Base-by-base conservation (phyloP, 352 stramenopile species). In the Thraustochytrium striatum region DNA sequence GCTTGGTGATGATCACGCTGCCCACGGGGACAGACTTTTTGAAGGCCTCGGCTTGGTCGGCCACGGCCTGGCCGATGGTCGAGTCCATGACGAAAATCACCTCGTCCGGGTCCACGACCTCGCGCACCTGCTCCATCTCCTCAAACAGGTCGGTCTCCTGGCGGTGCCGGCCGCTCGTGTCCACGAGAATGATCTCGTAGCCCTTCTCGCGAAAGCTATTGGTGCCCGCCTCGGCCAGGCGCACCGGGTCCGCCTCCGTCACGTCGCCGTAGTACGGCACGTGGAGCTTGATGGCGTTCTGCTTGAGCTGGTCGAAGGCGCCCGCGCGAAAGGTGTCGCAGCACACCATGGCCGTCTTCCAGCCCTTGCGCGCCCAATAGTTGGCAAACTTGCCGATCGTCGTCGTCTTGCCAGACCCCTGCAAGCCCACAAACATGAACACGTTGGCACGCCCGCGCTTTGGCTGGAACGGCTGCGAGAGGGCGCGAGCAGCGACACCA, bases 1-100 rank as follows among this genome's bases (percentile, higher is more conserved):
- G 87, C 88, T 99, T 99, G 59, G 96, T 99, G 81, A 99, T 98
- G 78, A 99, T 97, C 16, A 99, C 95, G 81, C 90, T 96, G 1
- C 96, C 96, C 11, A 99, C 96, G 83, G 95, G 89, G 9, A 99
- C 94, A 13, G 94, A 94, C 62, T 93, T 85, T 47, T 95, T 92
- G 87, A 98, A 99, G 1, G 93, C 94, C 53, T 87, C 89, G 3
- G 95, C 94, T 85, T 99, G 96, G 85, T 98, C 95, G 80, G 94
- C 93, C 32, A 99, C 95, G 0, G 96, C 94, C 87, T 99, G 96
- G 39, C 96, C 96, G 86, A 99, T 98, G 5, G 95, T 99, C 32
- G 95, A 98, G 89, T 99, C 96, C 92, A 99, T 98, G 43, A 99
- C 96, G 82, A 99, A 98, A 43, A 99, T 91, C 0, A 97, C 93